A percentile compares a stretch with the other conserved stretches of the same genome.
These are phyloP conservation scores for Aspergillus tubingensis DNA, from an alignment of 2,329 filamentous ascomycete genomes.

Conservation along the genomic window DNA sequence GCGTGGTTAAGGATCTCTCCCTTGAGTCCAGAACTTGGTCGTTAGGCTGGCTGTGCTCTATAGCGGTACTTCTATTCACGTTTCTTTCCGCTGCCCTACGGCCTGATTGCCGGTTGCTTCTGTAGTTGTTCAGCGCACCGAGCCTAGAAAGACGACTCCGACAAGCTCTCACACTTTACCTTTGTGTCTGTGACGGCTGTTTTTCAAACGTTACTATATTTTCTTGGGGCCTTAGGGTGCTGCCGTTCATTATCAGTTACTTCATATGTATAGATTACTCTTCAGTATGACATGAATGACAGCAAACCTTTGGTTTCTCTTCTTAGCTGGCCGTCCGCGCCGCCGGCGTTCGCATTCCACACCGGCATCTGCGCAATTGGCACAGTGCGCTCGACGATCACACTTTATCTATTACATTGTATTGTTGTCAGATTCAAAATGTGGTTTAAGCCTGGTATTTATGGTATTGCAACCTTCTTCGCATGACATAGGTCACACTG, in stretches of 20 bases:
- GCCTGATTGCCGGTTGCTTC: too few species aligned
- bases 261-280: not conserved
- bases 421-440: not conserved
- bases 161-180: too few species aligned
- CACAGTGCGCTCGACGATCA: conserved; percentile 25
- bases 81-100: too few species aligned
- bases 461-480: conserved; percentile 23
- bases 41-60: too few species aligned
- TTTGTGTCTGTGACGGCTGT: too few species aligned
- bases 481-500: conserved; percentile 19
- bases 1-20: not conserved
- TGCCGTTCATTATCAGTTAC: too few species aligned
- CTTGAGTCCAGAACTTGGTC: not conserved
- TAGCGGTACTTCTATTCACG: too few species aligned
- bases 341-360: conserved; percentile 25
- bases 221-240: too few species aligned
- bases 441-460: not conserved
- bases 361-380: conserved; percentile 28
- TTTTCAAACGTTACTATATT: too few species aligned
- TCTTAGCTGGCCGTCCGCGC: conserved; percentile 12
- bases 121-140: too few species aligned
- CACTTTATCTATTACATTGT: conserved; percentile 24
- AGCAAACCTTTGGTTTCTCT: conserved; percentile 13
- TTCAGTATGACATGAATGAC: not conserved
- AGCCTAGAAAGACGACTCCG: too few species aligned